Conservation (phyloP, 148 eudicot species). For the Amaranthus cruentus region DNA sequence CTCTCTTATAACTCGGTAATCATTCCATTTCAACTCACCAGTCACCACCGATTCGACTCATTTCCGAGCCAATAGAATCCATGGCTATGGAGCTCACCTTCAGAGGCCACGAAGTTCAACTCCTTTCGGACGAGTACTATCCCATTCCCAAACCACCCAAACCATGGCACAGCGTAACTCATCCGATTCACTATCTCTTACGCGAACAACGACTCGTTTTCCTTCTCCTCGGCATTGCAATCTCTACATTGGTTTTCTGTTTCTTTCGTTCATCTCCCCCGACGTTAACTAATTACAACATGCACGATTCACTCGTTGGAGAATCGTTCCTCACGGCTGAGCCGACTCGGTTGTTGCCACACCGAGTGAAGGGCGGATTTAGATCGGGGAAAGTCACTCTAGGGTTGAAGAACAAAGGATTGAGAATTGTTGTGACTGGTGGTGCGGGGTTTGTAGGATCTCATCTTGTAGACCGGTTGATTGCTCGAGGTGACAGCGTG, state of each 20-base stretch:
- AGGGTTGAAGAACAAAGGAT: constrained; percentile 68
- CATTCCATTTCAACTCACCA: not conserved
- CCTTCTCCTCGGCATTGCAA: constrained; percentile 62
- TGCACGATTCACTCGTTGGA: constrained; percentile 14
- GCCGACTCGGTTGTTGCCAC: constrained; percentile 23
- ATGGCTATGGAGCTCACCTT: constrained; percentile 65
- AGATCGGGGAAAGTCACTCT: constrained; percentile 73
- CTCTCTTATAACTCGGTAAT: not conserved
- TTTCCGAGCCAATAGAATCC: not conserved
- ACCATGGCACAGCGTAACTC: constrained; percentile 51
- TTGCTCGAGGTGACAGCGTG: constrained; percentile 80
- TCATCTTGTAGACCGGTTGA: constrained; percentile 83
- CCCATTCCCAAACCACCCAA: constrained; percentile 62
- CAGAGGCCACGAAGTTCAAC: constrained; percentile 55
- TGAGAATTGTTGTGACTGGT: constrained; percentile 88
- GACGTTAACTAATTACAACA: constrained; percentile 7
- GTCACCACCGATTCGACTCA: not conserved
- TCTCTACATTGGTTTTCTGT: constrained; percentile 58
- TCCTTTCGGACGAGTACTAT: constrained; percentile 32
- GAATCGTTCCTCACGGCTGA: constrained; percentile 33
- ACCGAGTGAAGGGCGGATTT: constrained; percentile 13
- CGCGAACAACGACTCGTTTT: constrained; percentile 76
- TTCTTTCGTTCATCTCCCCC: constrained; percentile 33
- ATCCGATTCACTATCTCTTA: constrained; percentile 64
- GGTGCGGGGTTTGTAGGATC: constrained; percentile 95